Evolutionary conservation across 352 stramenopile genomes (phyloP), one percentile per base, ranked within the genome.

Genomic region (Pythium dissimile): DNA sequence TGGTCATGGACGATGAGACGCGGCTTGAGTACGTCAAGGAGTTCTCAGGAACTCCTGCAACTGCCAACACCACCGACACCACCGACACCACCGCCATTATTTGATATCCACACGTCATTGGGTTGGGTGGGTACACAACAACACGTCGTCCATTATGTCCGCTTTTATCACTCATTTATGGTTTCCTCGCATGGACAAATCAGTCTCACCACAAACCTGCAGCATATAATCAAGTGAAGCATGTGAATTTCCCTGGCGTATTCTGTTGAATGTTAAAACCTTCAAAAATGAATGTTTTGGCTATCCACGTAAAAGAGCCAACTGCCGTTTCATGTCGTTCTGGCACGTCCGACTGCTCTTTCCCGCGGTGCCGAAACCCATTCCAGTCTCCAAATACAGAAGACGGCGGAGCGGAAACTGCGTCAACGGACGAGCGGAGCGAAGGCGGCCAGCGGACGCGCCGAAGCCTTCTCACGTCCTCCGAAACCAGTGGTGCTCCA

Each of bases 1-100:
- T 68, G 10, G 68, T 74, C 37, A 84, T 84, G 75, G 67, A 75
- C 54, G 67, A 73, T 38, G 60, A 69, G 44, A 77, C 67, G 5
- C 64, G 72, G 8, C 52, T 82, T 15, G 69, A 77, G 60, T 80
- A 73, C 58, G 67, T 78, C 51, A 80, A 75, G 44, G 66, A 75
- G 34, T 81, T 84, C 58, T 59, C 41, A 1, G 39, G 26, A 15
- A 12, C 32, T 4, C 27, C 34, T 12, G 18, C 31, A 24, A 18
- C 51, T 12, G 26, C n/a, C 37, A 12, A 28, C 39, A 24, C 20
- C 56, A n/a, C n/a, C 37, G 28, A 45, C 45, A 16, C 34, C 56
- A 32, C 27, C 23, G 12, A 42, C 21, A 31, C n/a, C 27, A 27
- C 35, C 23, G 34, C 32, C 18, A 31, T 31, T 32, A 48, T 39